Evolutionary conservation across 1,284 basidiomycete genomes (phyloP).

Genomic region (Athelia psychrophila): DNA sequence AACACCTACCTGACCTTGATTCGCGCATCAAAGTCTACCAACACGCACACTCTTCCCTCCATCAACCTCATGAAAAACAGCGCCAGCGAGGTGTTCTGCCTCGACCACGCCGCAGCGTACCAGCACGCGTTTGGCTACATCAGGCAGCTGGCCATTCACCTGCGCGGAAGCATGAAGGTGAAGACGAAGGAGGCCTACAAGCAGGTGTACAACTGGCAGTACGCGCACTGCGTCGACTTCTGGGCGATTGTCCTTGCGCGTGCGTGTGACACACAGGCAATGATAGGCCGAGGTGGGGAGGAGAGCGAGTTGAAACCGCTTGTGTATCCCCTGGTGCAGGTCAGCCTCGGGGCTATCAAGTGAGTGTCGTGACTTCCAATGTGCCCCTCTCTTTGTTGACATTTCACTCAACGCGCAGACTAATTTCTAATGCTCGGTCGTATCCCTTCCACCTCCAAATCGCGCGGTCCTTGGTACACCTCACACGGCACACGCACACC

Average conservation of each 20-base stretch:
- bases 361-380: conserved; percentile 33
- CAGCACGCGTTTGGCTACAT: conserved; percentile 98
- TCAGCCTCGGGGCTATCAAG: conserved; percentile 90
- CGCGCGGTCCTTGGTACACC: conserved; percentile 66
- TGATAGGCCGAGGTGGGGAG: conserved; percentile 46
- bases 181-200: conserved; percentile 89
- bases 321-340: conserved; percentile 95
- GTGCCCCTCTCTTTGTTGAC: conserved; percentile 8
- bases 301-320: conserved; percentile 85
- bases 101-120: conserved; percentile 76
- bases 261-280: conserved; percentile 65
- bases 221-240: conserved; percentile 93
- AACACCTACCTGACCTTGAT: conserved; percentile 86
- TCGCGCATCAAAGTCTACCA: conserved; percentile 81
- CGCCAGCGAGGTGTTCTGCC: conserved; percentile 87
- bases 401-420: conserved; percentile 3
- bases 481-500: conserved; percentile 75
- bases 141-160: conserved; percentile 91
- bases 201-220: conserved; percentile 99
- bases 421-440: conserved; percentile 62
- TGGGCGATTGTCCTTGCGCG: conserved; percentile 90
- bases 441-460: conserved; percentile 82
- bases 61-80: conserved; percentile 99
- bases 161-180: conserved; percentile 89
- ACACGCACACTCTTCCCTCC: conserved; percentile 84